Conservation (phyloP, 352 stramenopile genomes). For the Thalassiosira exigua region DNA sequence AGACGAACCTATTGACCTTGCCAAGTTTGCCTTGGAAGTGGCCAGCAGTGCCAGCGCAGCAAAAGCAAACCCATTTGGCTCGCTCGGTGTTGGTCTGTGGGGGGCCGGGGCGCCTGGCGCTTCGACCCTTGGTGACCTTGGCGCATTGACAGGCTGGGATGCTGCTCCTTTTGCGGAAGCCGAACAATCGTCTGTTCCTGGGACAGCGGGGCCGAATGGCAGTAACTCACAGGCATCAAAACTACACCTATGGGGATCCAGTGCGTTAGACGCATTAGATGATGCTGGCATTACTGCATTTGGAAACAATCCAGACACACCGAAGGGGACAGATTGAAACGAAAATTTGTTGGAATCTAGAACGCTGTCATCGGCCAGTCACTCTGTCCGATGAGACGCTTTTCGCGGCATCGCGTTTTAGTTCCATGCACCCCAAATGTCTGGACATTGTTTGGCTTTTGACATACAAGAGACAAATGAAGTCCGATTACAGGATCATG, state of each 20-base stretch:
- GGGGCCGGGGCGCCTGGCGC: conserved; percentile 18
- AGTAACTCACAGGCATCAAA: conserved; percentile 40
- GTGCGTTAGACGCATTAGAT: conserved; percentile 30
- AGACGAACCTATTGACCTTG: conserved; percentile 48
- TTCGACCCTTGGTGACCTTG: conserved; percentile 25
- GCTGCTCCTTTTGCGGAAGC: conserved; percentile 31
- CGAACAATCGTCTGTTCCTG: background rate
- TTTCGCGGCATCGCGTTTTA: background rate
- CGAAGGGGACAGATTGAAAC: conserved; percentile 1
- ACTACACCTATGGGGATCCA: conserved; percentile 43
- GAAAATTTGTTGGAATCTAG: background rate
- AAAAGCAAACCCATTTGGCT: conserved; percentile 51
- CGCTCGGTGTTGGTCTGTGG: conserved; percentile 50
- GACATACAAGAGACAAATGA: conserved; percentile 4
- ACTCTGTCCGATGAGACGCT: background rate
- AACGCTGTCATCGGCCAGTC: background rate
- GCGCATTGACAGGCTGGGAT: conserved; percentile 50
- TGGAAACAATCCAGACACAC: conserved; percentile 5
- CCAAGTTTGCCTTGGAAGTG: conserved; percentile 43
- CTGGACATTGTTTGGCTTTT: no score
- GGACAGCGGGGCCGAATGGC: conserved; percentile 9
- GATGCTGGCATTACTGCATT: background rate
- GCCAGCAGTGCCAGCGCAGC: conserved; percentile 6
- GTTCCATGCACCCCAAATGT: background rate
- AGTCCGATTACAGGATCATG: background rate